Base-by-base conservation (phyloP, 129 eudicot species). In the Sambucus nigra region DNA sequence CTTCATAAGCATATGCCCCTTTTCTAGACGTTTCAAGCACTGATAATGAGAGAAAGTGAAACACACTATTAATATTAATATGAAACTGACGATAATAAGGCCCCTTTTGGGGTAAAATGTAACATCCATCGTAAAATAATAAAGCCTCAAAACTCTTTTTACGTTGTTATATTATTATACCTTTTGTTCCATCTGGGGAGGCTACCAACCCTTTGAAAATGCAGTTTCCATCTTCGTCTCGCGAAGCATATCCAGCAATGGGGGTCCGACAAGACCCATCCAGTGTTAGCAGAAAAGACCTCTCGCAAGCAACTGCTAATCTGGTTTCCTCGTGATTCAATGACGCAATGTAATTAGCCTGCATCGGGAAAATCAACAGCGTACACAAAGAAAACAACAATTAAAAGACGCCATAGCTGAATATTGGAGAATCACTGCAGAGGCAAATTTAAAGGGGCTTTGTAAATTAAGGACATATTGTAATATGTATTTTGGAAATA, bases 241-340 rank as follows among this genome's bases (percentile, higher is more conserved):
- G 65, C 25, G 73, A 55, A 16, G 98, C 95, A 21, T 85, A 89
- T 53, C 98, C 98, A 5, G 98, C 95, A 33, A 89, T 89, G 20
- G 95, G 98, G 41, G 98, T 89, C 14, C 95, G 94, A 51, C 98
- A 89, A 9, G 98, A 89, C 19, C 95, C 94, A 17, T 89, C 95
- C 20, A 89, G 73, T 51, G 87, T 74, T 55, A 68, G 62, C 1
- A 85, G 71, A 54, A 89, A 89, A 18, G 94, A 83, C 59, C 95
- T 69, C 55, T 89, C 95, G 28, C 98, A 89, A 25, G 83, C 77
- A 59, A 89, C 79, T 35, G 98, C 98, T 72, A 89, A 74, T 76
- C 98, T 71, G 23, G 98, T 89, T 62, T 89, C 98, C 79, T 89
- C 95, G 31, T 89, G 98, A 57, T 89, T 89, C 52, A 85, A 61